A percentile compares a stretch with the other conserved stretches of the same genome.
These are phyloP conservation scores for Coprinopsis cinerea DNA, from an alignment of 768 basidiomycete genomes.

Conservation along the genomic window DNA sequence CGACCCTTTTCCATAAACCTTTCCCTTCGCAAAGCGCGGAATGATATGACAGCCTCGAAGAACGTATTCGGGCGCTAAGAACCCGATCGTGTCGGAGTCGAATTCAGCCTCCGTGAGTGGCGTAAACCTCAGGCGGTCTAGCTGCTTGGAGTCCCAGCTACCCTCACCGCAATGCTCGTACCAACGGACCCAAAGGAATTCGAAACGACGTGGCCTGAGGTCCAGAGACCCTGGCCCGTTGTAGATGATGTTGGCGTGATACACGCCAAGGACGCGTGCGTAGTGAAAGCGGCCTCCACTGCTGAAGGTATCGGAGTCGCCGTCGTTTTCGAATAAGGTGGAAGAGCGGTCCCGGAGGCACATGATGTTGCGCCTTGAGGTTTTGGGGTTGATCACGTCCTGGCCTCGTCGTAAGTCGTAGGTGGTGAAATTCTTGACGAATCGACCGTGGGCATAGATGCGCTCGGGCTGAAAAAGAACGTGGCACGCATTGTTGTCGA, in stretches of 20 bases:
- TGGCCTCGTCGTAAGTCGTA: conserved; percentile 16
- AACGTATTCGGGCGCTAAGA: neutral
- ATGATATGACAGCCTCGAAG: neutral
- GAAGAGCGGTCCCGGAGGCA: too few species aligned
- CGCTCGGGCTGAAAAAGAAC: neutral
- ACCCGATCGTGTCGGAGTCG: neutral
- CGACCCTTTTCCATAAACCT: neutral
- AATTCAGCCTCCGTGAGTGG: too few species aligned
- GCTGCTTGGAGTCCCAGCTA: too few species aligned
- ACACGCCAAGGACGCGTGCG: conserved; percentile 18
- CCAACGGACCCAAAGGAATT: conserved; percentile 39
- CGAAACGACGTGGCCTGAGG: conserved; percentile 13
- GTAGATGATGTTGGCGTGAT: conserved; percentile 14
- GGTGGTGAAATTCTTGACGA: conserved; percentile 16
- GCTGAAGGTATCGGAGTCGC: conserved; percentile 11
- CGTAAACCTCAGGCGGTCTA: too few species aligned
- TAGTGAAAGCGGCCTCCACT: conserved; percentile 16
- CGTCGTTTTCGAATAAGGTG: conserved; percentile 4
- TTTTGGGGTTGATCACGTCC: conserved; percentile 18
- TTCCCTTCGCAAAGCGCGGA: neutral
- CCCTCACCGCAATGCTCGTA: too few species aligned
- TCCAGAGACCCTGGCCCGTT: neutral
- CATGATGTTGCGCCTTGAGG: conserved; percentile 12
- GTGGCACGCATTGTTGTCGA: conserved; percentile 4
- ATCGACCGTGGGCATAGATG: conserved; percentile 11